A percentile compares a stretch with the other conserved stretches of the same genome.
Evolutionary conservation across 1,284 basidiomycete species (phyloP).

Genomic region (Uromyces viciae-fabae): DNA sequence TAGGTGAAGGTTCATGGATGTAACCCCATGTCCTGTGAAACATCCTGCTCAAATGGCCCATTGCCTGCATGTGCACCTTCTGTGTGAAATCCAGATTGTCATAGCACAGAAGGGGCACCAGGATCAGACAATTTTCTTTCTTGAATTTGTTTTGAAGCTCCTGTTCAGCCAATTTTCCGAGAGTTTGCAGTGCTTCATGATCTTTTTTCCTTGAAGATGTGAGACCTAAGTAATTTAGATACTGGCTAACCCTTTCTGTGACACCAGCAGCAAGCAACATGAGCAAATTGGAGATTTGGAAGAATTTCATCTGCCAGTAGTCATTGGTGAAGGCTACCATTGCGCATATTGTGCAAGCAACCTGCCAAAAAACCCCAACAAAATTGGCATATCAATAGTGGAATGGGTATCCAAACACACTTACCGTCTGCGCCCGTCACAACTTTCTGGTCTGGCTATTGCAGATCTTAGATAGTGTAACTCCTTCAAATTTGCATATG

Average conservation of each 20-base stretch:
- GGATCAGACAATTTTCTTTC: neutral
- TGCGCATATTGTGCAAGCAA: neutral
- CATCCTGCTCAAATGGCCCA: neutral
- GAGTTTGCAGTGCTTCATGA: neutral
- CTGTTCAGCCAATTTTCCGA: neutral
- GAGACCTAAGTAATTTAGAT: slow-evolving; percentile 1
- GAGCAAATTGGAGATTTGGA: neutral
- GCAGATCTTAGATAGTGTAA: too few relatives aligned
- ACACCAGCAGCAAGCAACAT: neutral
- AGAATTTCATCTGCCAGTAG: neutral
- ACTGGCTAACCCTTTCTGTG: neutral
- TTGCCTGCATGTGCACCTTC: neutral
- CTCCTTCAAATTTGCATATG: too few relatives aligned
- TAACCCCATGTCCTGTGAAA: slow-evolving; percentile 1
- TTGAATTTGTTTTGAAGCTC: neutral
- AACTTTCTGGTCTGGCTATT: too few relatives aligned
- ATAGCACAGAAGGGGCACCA: neutral
- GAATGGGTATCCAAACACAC: neutral
- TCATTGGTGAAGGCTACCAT: neutral
- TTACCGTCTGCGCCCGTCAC: neutral
- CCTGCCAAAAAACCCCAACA: too few relatives aligned
- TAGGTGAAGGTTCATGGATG: neutral
- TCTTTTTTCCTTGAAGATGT: neutral
- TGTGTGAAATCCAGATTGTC: slow-evolving; percentile 10
- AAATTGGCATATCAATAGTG: too few relatives aligned